Evolutionary conservation across 169 alveolate genomes (phyloP), one percentile per base, ranked within the genome.

Genomic region (Eimeria acervulina): DNA sequence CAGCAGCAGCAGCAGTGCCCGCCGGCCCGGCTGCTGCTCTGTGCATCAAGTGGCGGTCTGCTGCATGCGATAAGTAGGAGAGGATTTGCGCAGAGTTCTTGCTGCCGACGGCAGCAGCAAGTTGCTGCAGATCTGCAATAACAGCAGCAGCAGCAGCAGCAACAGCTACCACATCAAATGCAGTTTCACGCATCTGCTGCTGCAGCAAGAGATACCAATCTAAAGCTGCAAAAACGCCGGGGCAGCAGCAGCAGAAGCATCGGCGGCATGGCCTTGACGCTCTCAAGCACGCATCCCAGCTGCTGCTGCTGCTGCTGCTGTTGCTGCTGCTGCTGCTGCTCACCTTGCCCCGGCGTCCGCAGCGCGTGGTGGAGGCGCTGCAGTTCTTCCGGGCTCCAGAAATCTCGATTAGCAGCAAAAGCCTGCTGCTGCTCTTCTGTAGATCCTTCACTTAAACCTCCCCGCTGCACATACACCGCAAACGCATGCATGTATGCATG

Each of bases 361-460:
- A 92, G 83, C 47, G 95, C 95, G 84, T 92, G 95, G 84, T 92
- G 91, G 31, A 92, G 91, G 38, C 95, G 90, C 95, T 92, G 95
- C 51, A 78, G 61, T 44, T 92, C 95, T n/a, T 92, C 95, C 44
- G 74, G 95, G 28, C 81, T 63, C 95, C 95, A 92, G 68, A 92
- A 92, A 80, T 92, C 95, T 28, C 85, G 52, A 80, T 92, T 92
- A 59, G 40, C 70, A 47, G 51, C 44, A 31, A 81, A 81, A 17
- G 90, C 90, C 70, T 81, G 90, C 90, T 81, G 70, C 70, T 81
- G 90, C 44, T 59, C 90, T 72, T 81, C 90, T 28, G 31, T 31
- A n/a, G 90, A 81, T 47, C 72, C 90, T 44, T 81, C 90, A 81
- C 66, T 23, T 12, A 47, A 61, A 38, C 90, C 90, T 47, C 90